Evolutionary conservation across 768 basidiomycete species (phyloP), one percentile per base, ranked within the genome.

Genomic region (Tricholomella constricta): DNA sequence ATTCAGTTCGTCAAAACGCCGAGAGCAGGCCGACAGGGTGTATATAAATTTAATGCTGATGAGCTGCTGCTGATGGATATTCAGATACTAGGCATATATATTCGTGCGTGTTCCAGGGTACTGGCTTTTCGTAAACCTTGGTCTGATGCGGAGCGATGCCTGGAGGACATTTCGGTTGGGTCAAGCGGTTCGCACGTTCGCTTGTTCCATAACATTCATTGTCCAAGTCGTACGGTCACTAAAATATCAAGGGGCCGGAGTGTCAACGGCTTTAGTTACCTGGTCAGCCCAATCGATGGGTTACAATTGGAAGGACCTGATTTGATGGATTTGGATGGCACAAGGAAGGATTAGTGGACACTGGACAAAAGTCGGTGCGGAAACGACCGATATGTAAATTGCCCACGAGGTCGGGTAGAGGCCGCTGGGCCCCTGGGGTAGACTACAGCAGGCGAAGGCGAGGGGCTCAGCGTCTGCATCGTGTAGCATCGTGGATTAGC

Each of bases 211-310:
- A 23, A 3, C 8, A 23, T 26, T 42, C 41, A 42, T 14, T 11
- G 41, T 42, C 22, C 9, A 42, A 6, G 25, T 42, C 11, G 15
- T 22, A 42, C 2, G 41, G 23, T 42, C 9, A 31, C 29, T 31
- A 3, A 27, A 6, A 14, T 12, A 4, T 17, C 25, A 26, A 26
- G 3, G 12, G 41, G 23, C 34, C 15, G 15, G 40, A 42, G 41
- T 10, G 36, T 38, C n/a, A n/a, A n/a, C n/a, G n/a, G n/a, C n/a
- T n/a, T n/a, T n/a, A n/a, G n/a, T 15, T 5, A 6, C 36, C 20
- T 44, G 32, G 29, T 31, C 34, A 32, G 42, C 25, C 19, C 22
- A 51, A 50, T 50, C 48, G 48, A 49, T 48, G 27, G 49, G 22
- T 19, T 38, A 17, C 34, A 26, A 48, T 38, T 48, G 31, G 31